Base-by-base conservation (phyloP, 805 yeast species). In the Yarrowia osloensis region DNA sequence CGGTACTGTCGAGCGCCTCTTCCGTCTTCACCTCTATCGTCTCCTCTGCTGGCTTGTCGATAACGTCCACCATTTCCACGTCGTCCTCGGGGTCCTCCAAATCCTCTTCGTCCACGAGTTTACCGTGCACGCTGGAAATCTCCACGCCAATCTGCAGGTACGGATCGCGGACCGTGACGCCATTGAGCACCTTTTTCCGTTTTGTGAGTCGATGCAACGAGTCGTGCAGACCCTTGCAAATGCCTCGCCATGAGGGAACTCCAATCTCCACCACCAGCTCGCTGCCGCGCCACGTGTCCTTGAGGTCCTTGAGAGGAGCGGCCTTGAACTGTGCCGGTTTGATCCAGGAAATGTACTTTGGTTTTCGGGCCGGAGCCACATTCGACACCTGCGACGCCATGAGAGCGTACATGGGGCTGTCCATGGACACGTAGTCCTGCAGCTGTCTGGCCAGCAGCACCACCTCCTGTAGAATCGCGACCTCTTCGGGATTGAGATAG, bases 401-500 rank as follows among this genome's bases (percentile, higher is more conserved):
- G 19, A 61, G 52, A 12, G 8, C 31, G 44, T 44, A 61, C 44
- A 61, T 31, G n/a, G 54, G 8, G 24, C 44, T 44, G 17, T 61
- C 54, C 42, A 61, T 17, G 12, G 44, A 61, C 0, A 46, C 66
- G 31, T 61, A 31, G 19, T 61, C 66, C 26, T 46, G 52, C 31
- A 61, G 33, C 24, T 61, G 40, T n/a, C n/a, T 42, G 12, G 66
- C 66, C 26, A 31, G 37, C 0, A n/a, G 8, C 0, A 35, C 54
- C 31, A 61, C 52, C 6, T 46, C 54, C n/a, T 31, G 54, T 3
- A 61, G 24, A 24, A 61, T 46, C 7, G 66, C 40, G 3, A 44
- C 33, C 19, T 73, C 73, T 19, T 59, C 52, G 2, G 71, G 68
- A 4, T 65, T 66, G 13, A 72, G 44, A n/a, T 55, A 57, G n/a